A percentile compares a stretch with the other conserved stretches of the same genome.
Evolutionary conservation across 768 basidiomycete species (phyloP).

Genomic region (Obba rivulosa): DNA sequence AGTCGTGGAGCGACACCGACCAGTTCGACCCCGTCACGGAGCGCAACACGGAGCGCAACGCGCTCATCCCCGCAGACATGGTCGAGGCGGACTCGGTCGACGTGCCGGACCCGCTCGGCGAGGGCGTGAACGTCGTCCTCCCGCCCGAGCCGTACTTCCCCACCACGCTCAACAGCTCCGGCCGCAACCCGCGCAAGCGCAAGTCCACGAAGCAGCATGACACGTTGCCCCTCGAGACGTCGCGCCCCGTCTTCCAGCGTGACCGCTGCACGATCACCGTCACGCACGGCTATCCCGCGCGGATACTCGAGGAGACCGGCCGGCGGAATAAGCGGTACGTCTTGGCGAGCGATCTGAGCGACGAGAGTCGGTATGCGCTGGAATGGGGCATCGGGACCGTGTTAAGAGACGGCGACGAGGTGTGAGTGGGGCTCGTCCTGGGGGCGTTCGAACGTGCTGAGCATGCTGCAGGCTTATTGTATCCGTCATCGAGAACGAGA

Average conservation of each 20-base stretch:
- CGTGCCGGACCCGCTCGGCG: constrained; percentile 78
- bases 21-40: constrained; percentile 80
- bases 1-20: constrained; percentile 48
- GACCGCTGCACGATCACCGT: constrained; percentile 90
- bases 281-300: constrained; percentile 75
- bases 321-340: constrained; percentile 68
- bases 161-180: constrained; percentile 52
- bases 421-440: constrained; percentile 35
- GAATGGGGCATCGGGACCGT: constrained; percentile 99
- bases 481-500: constrained; percentile 88
- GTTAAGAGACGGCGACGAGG: constrained; percentile 88
- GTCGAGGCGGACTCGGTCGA: constrained; percentile 46
- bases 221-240: constrained; percentile 58
- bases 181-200: constrained; percentile 40
- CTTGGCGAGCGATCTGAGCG: constrained; percentile 91
- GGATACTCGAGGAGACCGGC: constrained; percentile 42
- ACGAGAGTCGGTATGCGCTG: constrained; percentile 90
- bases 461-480: constrained; percentile 58
- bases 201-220: constrained; percentile 63
- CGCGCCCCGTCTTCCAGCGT: constrained; percentile 80
- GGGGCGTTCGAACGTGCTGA: background rate
- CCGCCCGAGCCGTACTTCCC: constrained; percentile 83
- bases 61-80: constrained; percentile 45
- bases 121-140: constrained; percentile 86
- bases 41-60: constrained; percentile 83